These are phyloP conservation scores for Geotrichum candidum DNA, from an alignment of 1,139 yeast genomes.

Conservation along the genomic window DNA sequence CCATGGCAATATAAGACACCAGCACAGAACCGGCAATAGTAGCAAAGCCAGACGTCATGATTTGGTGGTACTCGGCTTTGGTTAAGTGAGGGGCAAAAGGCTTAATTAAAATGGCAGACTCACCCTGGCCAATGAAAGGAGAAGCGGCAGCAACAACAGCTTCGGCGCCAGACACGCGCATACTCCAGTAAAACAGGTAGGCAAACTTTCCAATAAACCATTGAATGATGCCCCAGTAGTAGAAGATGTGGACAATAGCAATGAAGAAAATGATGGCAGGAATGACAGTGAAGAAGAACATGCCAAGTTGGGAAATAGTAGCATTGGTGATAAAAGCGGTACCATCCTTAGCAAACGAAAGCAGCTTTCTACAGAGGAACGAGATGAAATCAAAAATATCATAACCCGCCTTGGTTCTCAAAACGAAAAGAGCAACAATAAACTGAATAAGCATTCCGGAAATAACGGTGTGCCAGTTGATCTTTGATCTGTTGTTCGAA, in stretches of 20 bases:
- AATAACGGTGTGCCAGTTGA: constrained; percentile 59
- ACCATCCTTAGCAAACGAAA: constrained; percentile 58
- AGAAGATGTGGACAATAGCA: constrained; percentile 57
- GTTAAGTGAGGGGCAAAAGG: constrained; percentile 58
- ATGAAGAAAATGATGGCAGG: constrained; percentile 63
- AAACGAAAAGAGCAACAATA: constrained; percentile 55
- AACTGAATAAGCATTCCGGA: constrained; percentile 60
- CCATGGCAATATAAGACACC: constrained; percentile 60
- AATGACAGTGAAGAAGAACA: constrained; percentile 53
- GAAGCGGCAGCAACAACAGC: constrained; percentile 66
- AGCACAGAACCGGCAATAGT: constrained; percentile 64
- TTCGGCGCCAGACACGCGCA: constrained; percentile 60
- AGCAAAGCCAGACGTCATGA: constrained; percentile 62
- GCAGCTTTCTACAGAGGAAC: constrained; percentile 51
- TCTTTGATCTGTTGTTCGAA: constrained; percentile 43
- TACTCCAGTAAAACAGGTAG: constrained; percentile 55
- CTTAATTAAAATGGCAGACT: constrained; percentile 57
- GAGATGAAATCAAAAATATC: constrained; percentile 61
- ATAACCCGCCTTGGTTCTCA: constrained; percentile 56
- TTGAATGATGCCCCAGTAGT: constrained; percentile 55
- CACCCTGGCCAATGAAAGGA: constrained; percentile 67
- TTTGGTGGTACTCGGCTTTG: constrained; percentile 58
- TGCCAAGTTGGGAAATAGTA: constrained; percentile 5
- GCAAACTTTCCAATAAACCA: constrained; percentile 60
- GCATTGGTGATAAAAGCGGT: constrained; percentile 51